A percentile compares a stretch with the other conserved stretches of the same genome.
phyloP scores from a whole-genome alignment of 345 rosid genomes.

The Viola odorata region DNA sequence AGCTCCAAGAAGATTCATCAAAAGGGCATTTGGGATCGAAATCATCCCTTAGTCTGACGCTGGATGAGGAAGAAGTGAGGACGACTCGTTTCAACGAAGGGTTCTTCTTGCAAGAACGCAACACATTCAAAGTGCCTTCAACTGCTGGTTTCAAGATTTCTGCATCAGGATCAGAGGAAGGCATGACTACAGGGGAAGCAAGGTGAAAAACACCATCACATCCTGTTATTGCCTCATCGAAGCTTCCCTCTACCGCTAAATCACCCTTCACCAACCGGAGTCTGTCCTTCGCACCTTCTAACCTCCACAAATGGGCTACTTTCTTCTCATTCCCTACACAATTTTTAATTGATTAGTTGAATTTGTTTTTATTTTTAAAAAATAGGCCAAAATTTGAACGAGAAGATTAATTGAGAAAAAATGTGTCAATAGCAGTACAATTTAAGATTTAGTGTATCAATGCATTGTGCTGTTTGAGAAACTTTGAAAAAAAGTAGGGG shows the following conservation, averaged over 20 bases:
- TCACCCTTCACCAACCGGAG: conserved; percentile 69
- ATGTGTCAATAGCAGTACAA: too few species aligned
- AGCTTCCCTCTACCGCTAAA: conserved; percentile 70
- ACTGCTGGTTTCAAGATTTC: conserved; percentile 82
- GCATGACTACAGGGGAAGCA: conserved; percentile 79
- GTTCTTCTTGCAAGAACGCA: conserved; percentile 71
- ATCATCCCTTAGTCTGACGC: conserved; percentile 63
- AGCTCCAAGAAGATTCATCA: conserved; percentile 91
- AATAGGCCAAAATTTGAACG: background rate
- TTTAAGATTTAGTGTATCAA: background rate
- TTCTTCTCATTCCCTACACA: conserved; percentile 59
- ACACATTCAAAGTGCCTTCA: conserved; percentile 75
- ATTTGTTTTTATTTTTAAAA: background rate
- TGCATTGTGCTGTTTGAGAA: background rate
- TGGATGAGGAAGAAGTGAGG: conserved; percentile 83
- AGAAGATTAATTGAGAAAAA: background rate
- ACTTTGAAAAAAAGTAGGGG: background rate
- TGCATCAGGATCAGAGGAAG: conserved; percentile 82
- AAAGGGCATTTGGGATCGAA: conserved; percentile 54
- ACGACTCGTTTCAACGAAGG: conserved; percentile 61
- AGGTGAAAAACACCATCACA: conserved; percentile 93
- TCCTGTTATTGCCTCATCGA: conserved; percentile 63
- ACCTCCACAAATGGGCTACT: conserved; percentile 61
- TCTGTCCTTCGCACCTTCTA: conserved; percentile 85
- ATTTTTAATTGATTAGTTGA: background rate